Evolutionary conservation across 2,329 filamentous ascomycete species (phyloP).

Genomic region (Penicillium sclerotiorum): DNA sequence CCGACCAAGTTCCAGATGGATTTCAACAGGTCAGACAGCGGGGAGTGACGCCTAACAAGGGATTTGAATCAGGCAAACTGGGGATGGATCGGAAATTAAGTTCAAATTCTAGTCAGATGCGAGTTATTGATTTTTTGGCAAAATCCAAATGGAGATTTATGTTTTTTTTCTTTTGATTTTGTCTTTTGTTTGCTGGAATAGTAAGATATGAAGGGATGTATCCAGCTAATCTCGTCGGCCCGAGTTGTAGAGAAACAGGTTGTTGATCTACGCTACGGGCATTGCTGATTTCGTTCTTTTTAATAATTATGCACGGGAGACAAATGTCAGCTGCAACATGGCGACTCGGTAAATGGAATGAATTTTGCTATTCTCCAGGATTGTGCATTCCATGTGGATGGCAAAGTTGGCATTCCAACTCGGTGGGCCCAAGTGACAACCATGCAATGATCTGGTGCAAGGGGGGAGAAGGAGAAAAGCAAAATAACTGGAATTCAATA

Average conservation of each 20-base stretch:
- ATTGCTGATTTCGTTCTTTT: no score
- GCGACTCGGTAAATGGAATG: no score
- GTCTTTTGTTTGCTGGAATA: no score
- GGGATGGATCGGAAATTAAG: background rate
- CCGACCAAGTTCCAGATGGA: conserved; percentile 7
- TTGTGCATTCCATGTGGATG: conserved; percentile 17
- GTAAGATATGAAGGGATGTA: no score
- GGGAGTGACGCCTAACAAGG: conserved; percentile 16
- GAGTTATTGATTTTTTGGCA: background rate
- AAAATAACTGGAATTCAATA: conserved; percentile 6
- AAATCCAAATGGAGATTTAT: no score
- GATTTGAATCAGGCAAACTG: conserved; percentile 8
- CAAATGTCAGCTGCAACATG: no score
- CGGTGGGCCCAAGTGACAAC: conserved; percentile 6
- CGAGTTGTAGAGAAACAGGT: no score
- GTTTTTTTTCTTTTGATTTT: no score
- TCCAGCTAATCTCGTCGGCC: no score
- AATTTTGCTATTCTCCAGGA: conserved; percentile 4
- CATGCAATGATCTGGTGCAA: conserved; percentile 17
- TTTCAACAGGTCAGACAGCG: conserved; percentile 20
- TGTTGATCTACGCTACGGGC: no score
- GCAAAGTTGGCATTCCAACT: conserved; percentile 12
- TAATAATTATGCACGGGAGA: no score
- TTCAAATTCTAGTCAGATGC: no score
- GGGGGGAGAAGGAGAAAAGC: conserved; percentile 11